A percentile compares a stretch with the other conserved stretches of the same genome.
Conservation (phyloP, 768 basidiomycete species). For the Suillus plorans region DNA sequence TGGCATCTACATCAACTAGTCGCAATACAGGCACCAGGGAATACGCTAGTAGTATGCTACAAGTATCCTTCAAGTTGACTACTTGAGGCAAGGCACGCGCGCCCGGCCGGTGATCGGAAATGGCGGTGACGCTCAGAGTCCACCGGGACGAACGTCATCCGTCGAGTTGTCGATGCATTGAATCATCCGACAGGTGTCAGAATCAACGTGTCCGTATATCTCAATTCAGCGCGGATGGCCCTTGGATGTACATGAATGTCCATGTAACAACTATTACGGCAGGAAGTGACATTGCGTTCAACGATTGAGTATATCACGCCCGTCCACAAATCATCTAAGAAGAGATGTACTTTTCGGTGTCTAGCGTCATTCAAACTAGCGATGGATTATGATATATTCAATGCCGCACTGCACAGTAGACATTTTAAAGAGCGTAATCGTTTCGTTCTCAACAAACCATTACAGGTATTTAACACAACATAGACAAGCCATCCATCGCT, state of each 20-base stretch:
- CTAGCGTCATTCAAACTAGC: neutral
- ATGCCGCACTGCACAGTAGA: neutral
- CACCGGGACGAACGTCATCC: neutral
- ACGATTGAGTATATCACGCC: neutral
- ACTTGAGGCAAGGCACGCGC: neutral
- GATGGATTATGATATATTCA: neutral
- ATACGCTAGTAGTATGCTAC: neutral
- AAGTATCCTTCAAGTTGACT: neutral
- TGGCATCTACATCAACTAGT: neutral
- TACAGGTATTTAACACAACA: neutral
- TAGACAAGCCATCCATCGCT: neutral
- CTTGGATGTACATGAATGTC: neutral
- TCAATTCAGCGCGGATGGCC: too few relatives aligned
- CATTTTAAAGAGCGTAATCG: neutral
- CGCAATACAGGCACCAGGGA: neutral
- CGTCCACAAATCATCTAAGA: neutral
- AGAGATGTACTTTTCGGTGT: neutral
- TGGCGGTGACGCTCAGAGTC: neutral
- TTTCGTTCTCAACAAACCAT: neutral
- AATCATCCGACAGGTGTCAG: too few relatives aligned
- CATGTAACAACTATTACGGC: neutral
- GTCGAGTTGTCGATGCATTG: neutral
- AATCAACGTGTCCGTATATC: too few relatives aligned
- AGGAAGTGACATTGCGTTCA: neutral
- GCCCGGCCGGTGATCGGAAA: neutral